Evolutionary conservation across 257 asterid species (phyloP), one percentile per base, ranked within the genome.

Genomic region (Striga asiatica): DNA sequence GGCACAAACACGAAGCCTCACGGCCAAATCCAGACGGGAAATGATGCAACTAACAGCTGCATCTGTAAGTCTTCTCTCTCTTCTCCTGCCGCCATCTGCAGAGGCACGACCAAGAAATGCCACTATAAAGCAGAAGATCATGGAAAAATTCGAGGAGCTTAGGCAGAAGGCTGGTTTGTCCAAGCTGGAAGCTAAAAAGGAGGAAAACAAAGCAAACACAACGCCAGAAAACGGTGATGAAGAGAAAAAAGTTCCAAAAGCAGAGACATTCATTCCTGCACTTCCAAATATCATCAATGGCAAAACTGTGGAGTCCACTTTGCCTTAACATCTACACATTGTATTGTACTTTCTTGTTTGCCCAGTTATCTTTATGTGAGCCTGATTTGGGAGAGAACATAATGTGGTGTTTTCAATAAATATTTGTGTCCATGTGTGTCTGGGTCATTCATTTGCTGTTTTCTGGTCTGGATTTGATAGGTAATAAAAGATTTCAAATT

Each of bases 101-200:
- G 85, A 77, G 51, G 93, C 88, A 20, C 73, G 76, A 12, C 10
- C 85, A 18, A 67, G 69, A 61, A 74, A 69, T 29, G 78, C 83
- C 19, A 68, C 76, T 2, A 65, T 65, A 46, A 74, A 74, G 72
- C 66, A 68, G 72, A 77, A 74, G 51, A 68, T 82, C 21, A 21
- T 65, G 68, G 76, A 73, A 67, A 74, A 76, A 62, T 35, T 75
- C 13, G 71, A 66, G 54, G 56, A 50, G 64, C 70, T 76, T 24
- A 64, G 71, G 65, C 66, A 52, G 43, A 79, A 60, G 54, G 68
- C 58, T 22, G 79, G 78, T 22, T n/a, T 74, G 37, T 31, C 72
- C 6, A n/a, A n/a, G n/a, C n/a, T n/a, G n/a, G n/a, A n/a, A n/a
- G n/a, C n/a, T n/a, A n/a, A n/a, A n/a, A n/a, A n/a, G n/a, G 64